Evolutionary conservation across 345 rosid species (phyloP).

Genomic region (Arabidopsis arenosa): DNA sequence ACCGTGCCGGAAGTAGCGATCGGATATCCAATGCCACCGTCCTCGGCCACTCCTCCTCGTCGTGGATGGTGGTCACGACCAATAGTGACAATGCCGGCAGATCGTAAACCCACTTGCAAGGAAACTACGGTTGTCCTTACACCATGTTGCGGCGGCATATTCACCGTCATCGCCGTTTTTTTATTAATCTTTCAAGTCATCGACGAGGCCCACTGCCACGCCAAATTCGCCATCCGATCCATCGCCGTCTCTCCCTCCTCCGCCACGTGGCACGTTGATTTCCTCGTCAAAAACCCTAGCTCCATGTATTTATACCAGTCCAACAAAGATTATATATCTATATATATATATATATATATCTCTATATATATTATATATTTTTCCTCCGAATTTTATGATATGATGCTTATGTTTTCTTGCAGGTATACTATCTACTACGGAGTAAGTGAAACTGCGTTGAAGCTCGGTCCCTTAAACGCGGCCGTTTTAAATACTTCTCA

Average conservation of each 20-base stretch:
- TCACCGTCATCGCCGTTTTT: neutral
- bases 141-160: neutral
- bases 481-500: constrained; percentile 13
- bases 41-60: neutral
- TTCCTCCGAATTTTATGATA: too few relatives aligned
- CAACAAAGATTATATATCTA: neutral
- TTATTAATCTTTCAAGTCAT: neutral
- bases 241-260: neutral
- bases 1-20: neutral
- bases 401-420: neutral
- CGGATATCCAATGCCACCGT: constrained; percentile 5
- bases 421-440: constrained; percentile 24
- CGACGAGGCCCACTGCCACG: neutral
- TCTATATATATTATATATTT: too few relatives aligned
- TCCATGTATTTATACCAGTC: neutral
- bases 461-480: constrained; percentile 4
- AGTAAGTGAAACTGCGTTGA: constrained; percentile 10
- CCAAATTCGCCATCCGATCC: constrained; percentile 29
- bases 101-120: neutral
- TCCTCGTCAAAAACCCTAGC: constrained; percentile 26
- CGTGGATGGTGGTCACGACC: constrained; percentile 39
- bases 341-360: neutral
- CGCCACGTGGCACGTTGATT: constrained; percentile 19
- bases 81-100: neutral
- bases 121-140: neutral